Base-by-base conservation (phyloP, 1,284 basidiomycete species). In the Apiotrichum domesticum region DNA sequence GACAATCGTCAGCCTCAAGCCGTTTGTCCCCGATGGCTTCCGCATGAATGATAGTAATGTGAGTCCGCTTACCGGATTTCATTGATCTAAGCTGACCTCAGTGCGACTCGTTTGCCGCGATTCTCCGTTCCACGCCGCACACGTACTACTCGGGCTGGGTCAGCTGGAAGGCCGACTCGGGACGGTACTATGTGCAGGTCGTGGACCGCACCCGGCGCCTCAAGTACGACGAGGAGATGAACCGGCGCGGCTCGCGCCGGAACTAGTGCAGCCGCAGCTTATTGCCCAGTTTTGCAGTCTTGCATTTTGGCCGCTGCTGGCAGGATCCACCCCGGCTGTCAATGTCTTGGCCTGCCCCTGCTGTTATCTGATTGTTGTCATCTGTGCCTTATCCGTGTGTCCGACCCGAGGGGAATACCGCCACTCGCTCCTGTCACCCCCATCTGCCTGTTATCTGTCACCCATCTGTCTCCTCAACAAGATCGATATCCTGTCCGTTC, bases 1-100 rank as follows among this genome's bases (percentile, higher is more conserved):
- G 1, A 73, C 71, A 50, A 78, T 83, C 43, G 76, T 83, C 55
- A 79, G 77, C 15, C 67, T 83, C 29, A 81, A 81, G 56, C 80
- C 80, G 4, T 82, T 82, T 62, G 77, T 81, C 21, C 74, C 77
- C 3, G 73, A 77, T 29, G 77, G 79, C 39, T 81, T 80, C 61
- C 71, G 79, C 46, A 69, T 82, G 60, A 80, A 77, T 54, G 75
- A 79, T 67, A 65, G 68, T 58, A 72, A 75, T 43, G 77, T 78
- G 53, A 66, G 77, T 70, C 42, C 29, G 29, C 29, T 29, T 29
- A 29, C 2, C 29, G 2, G 3, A 9, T 33, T 6, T 9, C 9
- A 6, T 13, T 6, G 10, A 21, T 14, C 37, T 13, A 39, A 66
- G 10, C 21, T 46, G 35, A 15, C 45, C 11, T 4, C 53, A 74